Percentiles rank a stretch among this genome's conserved stretches.
These are phyloP conservation scores for Aspergillus sp. DNA, from an alignment of 2,329 filamentous ascomycete genomes.

Conservation along the genomic window DNA sequence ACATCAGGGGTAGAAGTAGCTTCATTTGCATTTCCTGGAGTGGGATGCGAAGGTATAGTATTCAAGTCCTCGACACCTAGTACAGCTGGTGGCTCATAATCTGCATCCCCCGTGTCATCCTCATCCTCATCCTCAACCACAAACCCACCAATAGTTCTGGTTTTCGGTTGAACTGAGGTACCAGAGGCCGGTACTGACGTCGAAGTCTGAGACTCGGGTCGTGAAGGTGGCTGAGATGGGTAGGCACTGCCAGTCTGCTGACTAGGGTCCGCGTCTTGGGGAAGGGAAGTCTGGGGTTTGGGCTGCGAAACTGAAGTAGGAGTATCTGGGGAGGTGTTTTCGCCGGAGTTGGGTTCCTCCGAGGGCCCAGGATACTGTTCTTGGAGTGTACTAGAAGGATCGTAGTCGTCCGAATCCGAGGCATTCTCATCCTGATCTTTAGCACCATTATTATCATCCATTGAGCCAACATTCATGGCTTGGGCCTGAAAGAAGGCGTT, in stretches of 20 bases:
- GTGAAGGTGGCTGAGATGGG: slow-evolving; percentile 34
- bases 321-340: slow-evolving; percentile 28
- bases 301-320: slow-evolving; percentile 23
- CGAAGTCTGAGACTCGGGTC: slow-evolving; percentile 35
- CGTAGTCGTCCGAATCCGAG: slow-evolving; percentile 57
- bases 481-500: slow-evolving; percentile 54
- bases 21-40: slow-evolving; percentile 58
- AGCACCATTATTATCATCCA: slow-evolving; percentile 42
- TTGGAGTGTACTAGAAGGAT: slow-evolving; percentile 51
- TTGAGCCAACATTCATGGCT: slow-evolving; percentile 41
- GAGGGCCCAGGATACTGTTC: slow-evolving; percentile 38
- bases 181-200: slow-evolving; percentile 30
- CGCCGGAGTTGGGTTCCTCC: slow-evolving; percentile 31
- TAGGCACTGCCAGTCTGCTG: slow-evolving; percentile 27
- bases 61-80: slow-evolving; percentile 50
- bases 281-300: slow-evolving; percentile 21
- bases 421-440: slow-evolving; percentile 57
- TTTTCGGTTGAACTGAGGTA: slow-evolving; percentile 41
- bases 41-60: slow-evolving; percentile 52
- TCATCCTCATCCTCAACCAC: slow-evolving; percentile 63
- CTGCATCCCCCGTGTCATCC: slow-evolving; percentile 50
- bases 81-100: slow-evolving; percentile 56
- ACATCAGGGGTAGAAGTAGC: slow-evolving; percentile 57
- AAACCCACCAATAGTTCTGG: slow-evolving; percentile 61
- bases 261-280: slow-evolving; percentile 30